phyloP scores from a whole-genome alignment of 108 stramenopile genomes.

The Seminavis robusta region DNA sequence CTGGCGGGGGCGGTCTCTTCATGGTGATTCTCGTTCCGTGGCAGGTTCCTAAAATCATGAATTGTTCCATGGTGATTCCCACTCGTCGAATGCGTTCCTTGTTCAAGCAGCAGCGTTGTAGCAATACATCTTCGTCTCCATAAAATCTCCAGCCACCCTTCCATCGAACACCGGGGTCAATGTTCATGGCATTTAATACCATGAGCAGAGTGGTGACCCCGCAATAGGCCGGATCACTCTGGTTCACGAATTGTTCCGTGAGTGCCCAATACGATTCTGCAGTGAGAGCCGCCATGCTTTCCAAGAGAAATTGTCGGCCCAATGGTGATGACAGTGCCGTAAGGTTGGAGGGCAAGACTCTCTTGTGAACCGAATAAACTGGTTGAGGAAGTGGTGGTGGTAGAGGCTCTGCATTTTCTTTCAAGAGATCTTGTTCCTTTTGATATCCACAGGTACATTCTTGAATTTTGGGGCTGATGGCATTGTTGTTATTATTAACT shows the following conservation, averaged over 20 bases:
- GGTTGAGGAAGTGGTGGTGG: constrained; percentile 68
- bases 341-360: constrained; percentile 57
- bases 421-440: too few species aligned
- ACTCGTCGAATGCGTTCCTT: constrained; percentile 62
- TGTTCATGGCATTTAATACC: constrained; percentile 85
- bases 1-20: constrained; percentile 42
- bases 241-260: constrained; percentile 89
- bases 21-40: constrained; percentile 54
- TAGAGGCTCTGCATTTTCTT: constrained; percentile 30
- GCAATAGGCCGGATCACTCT: constrained; percentile 93
- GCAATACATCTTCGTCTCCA: constrained; percentile 84
- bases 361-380: constrained; percentile 64
- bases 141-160: constrained; percentile 94
- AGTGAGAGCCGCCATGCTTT: constrained; percentile 38
- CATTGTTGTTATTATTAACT: too few species aligned
- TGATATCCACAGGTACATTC: too few species aligned
- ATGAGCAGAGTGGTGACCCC: constrained; percentile 89
- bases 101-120: constrained; percentile 76
- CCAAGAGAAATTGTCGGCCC: constrained; percentile 44
- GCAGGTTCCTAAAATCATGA: constrained; percentile 62
- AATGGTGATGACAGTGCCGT: constrained; percentile 44
- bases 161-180: constrained; percentile 94
- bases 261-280: constrained; percentile 73
- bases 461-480: too few species aligned
- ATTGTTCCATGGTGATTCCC: constrained; percentile 69